Evolutionary conservation across 306 rosid species (phyloP).

Genomic region (Dryas alaskensis): DNA sequence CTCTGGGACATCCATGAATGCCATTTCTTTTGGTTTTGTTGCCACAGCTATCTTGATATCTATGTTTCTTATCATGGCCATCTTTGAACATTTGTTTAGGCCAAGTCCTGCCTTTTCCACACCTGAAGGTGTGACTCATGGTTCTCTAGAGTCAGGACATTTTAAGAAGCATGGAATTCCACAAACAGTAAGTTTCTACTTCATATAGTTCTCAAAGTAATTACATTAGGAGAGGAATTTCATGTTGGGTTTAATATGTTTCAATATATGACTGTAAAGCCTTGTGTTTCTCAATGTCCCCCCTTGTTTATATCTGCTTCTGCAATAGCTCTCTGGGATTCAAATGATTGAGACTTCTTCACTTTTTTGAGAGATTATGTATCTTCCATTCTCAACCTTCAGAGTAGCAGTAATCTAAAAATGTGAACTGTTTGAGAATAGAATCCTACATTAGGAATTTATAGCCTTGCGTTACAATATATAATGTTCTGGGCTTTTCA

Average conservation of each 20-base stretch:
- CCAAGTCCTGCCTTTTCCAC: slow-evolving; percentile 66
- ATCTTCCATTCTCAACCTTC: too few species aligned
- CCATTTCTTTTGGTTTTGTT: slow-evolving; percentile 86
- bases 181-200: slow-evolving; percentile 49
- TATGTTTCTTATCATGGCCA: slow-evolving; percentile 93
- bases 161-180: slow-evolving; percentile 46
- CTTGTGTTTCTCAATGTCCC: too few species aligned
- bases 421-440: background rate
- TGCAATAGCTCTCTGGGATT: too few species aligned
- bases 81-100: slow-evolving; percentile 80
- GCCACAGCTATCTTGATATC: slow-evolving; percentile 93
- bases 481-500: too few species aligned
- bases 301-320: too few species aligned
- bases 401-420: background rate
- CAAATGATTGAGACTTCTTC: too few species aligned
- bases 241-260: background rate
- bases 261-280: too few species aligned
- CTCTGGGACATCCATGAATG: slow-evolving; percentile 86
- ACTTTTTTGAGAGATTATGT: too few species aligned
- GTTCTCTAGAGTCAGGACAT: slow-evolving; percentile 41
- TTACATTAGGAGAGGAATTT: background rate
- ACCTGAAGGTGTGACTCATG: slow-evolving; percentile 35
- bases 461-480: too few species aligned
- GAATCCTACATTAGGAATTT: too few species aligned
- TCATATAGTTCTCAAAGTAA: background rate